Percentiles rank a stretch among this genome's conserved stretches.
phyloP scores from a whole-genome alignment of 2,329 filamentous ascomycete genomes.

The Pyrenophora seminiperda region DNA sequence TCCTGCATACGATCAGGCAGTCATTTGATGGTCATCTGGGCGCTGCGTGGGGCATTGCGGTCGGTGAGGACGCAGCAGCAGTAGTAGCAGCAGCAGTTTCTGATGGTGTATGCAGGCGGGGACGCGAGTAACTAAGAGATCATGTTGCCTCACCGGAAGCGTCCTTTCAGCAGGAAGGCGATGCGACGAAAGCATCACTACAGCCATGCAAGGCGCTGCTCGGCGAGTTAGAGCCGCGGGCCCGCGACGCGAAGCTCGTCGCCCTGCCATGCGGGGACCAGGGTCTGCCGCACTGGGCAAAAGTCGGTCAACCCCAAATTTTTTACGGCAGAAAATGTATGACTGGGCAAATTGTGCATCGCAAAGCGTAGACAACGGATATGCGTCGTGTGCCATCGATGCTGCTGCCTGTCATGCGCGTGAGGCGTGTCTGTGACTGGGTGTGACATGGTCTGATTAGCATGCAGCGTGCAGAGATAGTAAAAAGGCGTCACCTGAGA shows the following conservation, averaged over 20 bases:
- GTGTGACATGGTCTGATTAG: conserved; percentile 15
- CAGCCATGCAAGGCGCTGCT: conserved; percentile 11
- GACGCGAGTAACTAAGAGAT: conserved; percentile 1
- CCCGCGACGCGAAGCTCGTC: conserved; percentile 13
- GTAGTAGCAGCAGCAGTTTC: conserved; percentile 3
- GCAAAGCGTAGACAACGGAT: neutral
- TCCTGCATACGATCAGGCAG: conserved; percentile 14
- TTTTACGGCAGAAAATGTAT: conserved; percentile 5
- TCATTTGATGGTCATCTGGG: conserved; percentile 12
- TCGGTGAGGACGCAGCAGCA: conserved; percentile 3
- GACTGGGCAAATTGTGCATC: conserved; percentile 6
- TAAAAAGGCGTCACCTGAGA: conserved; percentile 24
- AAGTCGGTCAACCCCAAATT: conserved; percentile 24
- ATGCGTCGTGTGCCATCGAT: conserved; percentile 6
- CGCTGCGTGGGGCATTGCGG: conserved; percentile 5
- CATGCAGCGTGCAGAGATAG: conserved; percentile 21
- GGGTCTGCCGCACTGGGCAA: conserved; percentile 24
- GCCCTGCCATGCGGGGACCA: conserved; percentile 6
- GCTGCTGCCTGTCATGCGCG: neutral
- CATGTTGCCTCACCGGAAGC: conserved; percentile 19
- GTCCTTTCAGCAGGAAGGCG: conserved; percentile 18
- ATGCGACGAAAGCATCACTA: conserved; percentile 21
- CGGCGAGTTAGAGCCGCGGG: conserved; percentile 4
- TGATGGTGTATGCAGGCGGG: conserved; percentile 13
- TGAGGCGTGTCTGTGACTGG: conserved; percentile 16